Conservation (phyloP, 2,329 filamentous ascomycete genomes). For the Apiospora malaysiana region DNA sequence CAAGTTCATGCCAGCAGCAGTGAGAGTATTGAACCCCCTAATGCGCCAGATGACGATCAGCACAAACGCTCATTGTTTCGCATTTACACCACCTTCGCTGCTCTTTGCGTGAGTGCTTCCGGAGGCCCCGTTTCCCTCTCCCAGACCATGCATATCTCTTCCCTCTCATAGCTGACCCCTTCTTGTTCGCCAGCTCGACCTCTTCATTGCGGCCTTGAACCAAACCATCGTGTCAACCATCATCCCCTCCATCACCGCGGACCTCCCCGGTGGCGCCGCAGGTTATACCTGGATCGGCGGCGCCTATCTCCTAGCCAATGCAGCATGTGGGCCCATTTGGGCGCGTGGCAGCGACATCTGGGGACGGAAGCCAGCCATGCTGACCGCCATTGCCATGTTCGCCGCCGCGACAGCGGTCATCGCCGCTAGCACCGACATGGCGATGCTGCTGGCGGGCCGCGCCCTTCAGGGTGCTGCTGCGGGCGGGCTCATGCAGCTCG, state of each 20-base stretch:
- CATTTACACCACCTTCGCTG: not conserved
- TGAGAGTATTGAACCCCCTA: not conserved
- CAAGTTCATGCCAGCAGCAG: not conserved
- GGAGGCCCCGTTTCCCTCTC: not conserved
- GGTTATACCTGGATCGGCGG: conserved; percentile 75
- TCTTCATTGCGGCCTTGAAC: conserved; percentile 70
- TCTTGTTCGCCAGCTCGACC: conserved; percentile 41
- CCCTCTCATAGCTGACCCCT: not conserved
- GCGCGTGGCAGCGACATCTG: conserved; percentile 29
- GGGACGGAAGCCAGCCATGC: conserved; percentile 27
- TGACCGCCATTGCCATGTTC: conserved; percentile 27
- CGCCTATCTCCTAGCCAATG: conserved; percentile 70
- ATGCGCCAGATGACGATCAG: not conserved
- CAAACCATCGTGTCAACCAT: conserved; percentile 70
- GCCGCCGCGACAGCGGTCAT: conserved; percentile 27
- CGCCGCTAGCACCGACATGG: conserved; percentile 46
- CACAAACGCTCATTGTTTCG: not conserved
- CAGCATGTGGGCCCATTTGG: conserved; percentile 59
- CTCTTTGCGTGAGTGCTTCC: not conserved
- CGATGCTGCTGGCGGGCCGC: conserved; percentile 49
- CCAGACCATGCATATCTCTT: too few relatives aligned
- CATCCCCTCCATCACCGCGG: conserved; percentile 58
- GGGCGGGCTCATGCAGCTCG: conserved; percentile 17
- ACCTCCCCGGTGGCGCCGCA: conserved; percentile 60
- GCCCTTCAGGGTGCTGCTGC: conserved; percentile 44